phyloP scores from a whole-genome alignment of 371 early-diverging fungal species.

The Rhizopus sp. region DNA sequence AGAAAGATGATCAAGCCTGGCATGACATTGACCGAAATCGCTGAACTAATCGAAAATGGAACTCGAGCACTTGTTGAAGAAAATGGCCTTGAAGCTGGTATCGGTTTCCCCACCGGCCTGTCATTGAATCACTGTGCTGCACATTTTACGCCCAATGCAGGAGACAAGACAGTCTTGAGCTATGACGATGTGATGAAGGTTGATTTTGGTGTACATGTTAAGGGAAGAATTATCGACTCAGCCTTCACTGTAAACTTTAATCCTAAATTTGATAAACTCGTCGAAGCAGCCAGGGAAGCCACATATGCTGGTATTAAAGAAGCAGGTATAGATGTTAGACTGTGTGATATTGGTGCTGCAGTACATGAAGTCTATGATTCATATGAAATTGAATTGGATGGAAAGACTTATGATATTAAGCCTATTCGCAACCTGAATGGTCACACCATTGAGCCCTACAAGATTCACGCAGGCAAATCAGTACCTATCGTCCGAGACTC shows the following conservation, averaged over 20 bases:
- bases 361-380: constrained; percentile 98
- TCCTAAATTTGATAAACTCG: constrained; percentile 86
- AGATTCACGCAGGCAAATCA: constrained; percentile 97
- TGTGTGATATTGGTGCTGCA: constrained; percentile 98
- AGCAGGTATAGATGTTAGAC: constrained; percentile 96
- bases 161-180: constrained; percentile 89
- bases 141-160: constrained; percentile 98
- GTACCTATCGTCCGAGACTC: constrained; percentile 94
- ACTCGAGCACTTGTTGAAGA: constrained; percentile 92
- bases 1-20: constrained; percentile 93
- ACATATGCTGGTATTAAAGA: constrained; percentile 96
- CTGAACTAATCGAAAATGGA: constrained; percentile 94
- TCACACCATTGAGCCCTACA: constrained; percentile 95
- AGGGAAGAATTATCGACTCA: constrained; percentile 97
- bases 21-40: constrained; percentile 93
- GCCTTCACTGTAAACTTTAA: constrained; percentile 98
- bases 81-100: constrained; percentile 87
- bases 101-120: constrained; percentile 99
- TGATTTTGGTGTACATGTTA: constrained; percentile 98
- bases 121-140: constrained; percentile 99
- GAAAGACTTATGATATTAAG: constrained; percentile 93
- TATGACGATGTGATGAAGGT: constrained; percentile 98
- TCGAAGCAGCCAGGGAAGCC: constrained; percentile 95
- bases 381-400: constrained; percentile 96
- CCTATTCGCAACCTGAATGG: constrained; percentile 98